Evolutionary conservation across 83 land plant genomes (phyloP).

Genomic region (Picea engelmannii): DNA sequence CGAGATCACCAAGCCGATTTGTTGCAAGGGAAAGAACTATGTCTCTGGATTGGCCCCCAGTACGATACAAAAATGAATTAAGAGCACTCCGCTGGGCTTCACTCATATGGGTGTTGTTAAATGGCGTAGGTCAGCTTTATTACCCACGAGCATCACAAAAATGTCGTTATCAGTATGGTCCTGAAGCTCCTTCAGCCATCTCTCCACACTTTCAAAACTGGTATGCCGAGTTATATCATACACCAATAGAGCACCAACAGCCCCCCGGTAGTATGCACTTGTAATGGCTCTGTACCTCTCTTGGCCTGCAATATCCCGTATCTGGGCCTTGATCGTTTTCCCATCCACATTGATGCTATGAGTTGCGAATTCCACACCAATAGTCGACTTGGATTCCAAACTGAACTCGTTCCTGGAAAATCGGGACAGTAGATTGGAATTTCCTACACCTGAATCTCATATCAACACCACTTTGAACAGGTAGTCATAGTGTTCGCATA

Average conservation of each 20-base stretch:
- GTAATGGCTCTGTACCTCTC: conserved; percentile 32
- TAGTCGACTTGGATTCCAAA: conserved; percentile 57
- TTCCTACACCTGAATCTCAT: conserved; percentile 54
- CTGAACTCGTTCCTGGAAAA: conserved; percentile 56
- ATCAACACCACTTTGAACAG: conserved; percentile 51
- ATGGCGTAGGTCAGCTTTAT: conserved; percentile 14
- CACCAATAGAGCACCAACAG: conserved; percentile 15
- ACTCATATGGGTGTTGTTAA: not conserved
- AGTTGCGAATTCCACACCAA: conserved; percentile 63
- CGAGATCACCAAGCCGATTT: no score
- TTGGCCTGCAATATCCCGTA: conserved; percentile 68
- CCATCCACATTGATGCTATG: conserved; percentile 39
- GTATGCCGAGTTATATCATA: conserved; percentile 13
- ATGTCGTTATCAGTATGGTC: conserved; percentile 14
- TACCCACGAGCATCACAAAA: conserved; percentile 18
- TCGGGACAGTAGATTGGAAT: conserved; percentile 52
- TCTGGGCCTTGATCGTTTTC: conserved; percentile 62
- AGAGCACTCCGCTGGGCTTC: no score
- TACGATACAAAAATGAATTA: no score
- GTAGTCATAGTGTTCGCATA: conserved; percentile 85
- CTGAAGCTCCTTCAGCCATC: conserved; percentile 17
- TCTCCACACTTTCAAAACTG: conserved; percentile 15
- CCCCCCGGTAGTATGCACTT: conserved; percentile 17
- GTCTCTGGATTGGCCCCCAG: no score
- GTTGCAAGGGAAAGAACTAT: no score